Evolutionary conservation across 1,284 basidiomycete genomes (phyloP).

Genomic region (Melampsora larici-populina): DNA sequence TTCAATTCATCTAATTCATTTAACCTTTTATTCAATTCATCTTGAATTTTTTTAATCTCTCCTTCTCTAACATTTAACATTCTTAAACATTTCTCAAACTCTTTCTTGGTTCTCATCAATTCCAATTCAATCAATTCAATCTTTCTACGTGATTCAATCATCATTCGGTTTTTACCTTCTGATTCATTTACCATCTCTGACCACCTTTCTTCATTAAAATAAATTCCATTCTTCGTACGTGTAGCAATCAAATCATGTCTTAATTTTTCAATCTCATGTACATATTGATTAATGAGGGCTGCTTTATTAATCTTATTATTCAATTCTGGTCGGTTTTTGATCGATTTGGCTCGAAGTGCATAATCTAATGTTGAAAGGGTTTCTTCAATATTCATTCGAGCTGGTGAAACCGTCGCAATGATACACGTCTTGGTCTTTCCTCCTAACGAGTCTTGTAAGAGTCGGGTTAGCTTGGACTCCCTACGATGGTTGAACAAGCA

Average conservation of each 20-base stretch:
- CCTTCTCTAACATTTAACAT: constrained; percentile 69
- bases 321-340: constrained; percentile 90
- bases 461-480: constrained; percentile 81
- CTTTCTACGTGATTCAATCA: constrained; percentile 74
- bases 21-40: constrained; percentile 53
- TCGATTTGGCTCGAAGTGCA: constrained; percentile 90
- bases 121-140: constrained; percentile 78
- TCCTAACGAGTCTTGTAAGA: constrained; percentile 98
- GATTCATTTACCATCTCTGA: constrained; percentile 73
- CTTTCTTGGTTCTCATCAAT: constrained; percentile 72
- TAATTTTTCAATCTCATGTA: constrained; percentile 89
- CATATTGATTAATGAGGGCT: constrained; percentile 87
- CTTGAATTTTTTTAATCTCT: constrained; percentile 51
- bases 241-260: constrained; percentile 86
- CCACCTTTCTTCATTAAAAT: constrained; percentile 84
- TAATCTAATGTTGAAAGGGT: constrained; percentile 97
- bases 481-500: constrained; percentile 29
- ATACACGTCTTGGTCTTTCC: constrained; percentile 97
- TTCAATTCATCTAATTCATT: constrained; percentile 50
- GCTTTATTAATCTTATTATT: constrained; percentile 93
- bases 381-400: constrained; percentile 89
- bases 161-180: constrained; percentile 69
- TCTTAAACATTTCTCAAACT: constrained; percentile 81
- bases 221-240: constrained; percentile 90
- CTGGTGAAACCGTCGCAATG: constrained; percentile 90